Evolutionary conservation across 257 asterid genomes (phyloP).

Genomic region (Eucommia ulmoides): DNA sequence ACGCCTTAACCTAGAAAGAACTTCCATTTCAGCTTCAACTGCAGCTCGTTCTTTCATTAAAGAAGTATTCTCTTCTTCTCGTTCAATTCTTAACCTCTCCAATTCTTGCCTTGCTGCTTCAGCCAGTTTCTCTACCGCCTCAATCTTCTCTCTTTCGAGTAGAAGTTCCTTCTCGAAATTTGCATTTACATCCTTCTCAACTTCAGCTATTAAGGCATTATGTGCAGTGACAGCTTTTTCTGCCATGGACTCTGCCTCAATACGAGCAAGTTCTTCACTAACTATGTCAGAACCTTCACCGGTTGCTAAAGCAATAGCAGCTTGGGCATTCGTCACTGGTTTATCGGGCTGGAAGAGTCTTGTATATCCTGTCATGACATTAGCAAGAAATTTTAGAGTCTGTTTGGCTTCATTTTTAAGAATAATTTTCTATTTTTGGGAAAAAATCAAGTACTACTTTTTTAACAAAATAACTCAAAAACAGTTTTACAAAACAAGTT

Average conservation of each 20-base stretch:
- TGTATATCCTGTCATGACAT: slow-evolving; percentile 62
- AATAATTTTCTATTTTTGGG: too few species aligned
- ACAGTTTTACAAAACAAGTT: too few species aligned
- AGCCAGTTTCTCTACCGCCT: slow-evolving; percentile 64
- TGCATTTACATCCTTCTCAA: slow-evolving; percentile 77
- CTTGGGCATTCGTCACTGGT: slow-evolving; percentile 97
- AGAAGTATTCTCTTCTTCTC: slow-evolving; percentile 73
- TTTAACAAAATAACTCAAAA: too few species aligned
- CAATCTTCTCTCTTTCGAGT: slow-evolving; percentile 65
- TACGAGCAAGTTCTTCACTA: slow-evolving; percentile 88
- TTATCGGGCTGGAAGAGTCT: slow-evolving; percentile 95
- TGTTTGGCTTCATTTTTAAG: too few species aligned
- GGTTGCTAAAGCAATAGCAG: slow-evolving; percentile 84
- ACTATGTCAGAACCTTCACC: slow-evolving; percentile 80
- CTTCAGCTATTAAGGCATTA: slow-evolving; percentile 78
- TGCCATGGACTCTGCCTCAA: slow-evolving; percentile 95
- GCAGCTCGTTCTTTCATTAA: slow-evolving; percentile 75
- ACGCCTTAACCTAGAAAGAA: slow-evolving; percentile 63
- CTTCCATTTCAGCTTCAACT: slow-evolving; percentile 88
- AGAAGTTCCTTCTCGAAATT: slow-evolving; percentile 61
- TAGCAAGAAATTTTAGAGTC: background rate
- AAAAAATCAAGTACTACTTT: too few species aligned
- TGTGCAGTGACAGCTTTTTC: slow-evolving; percentile 96
- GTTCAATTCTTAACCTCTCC: slow-evolving; percentile 56
- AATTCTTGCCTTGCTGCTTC: slow-evolving; percentile 73